phyloP scores from a whole-genome alignment of 306 rosid species.

The Lablab purpureus region DNA sequence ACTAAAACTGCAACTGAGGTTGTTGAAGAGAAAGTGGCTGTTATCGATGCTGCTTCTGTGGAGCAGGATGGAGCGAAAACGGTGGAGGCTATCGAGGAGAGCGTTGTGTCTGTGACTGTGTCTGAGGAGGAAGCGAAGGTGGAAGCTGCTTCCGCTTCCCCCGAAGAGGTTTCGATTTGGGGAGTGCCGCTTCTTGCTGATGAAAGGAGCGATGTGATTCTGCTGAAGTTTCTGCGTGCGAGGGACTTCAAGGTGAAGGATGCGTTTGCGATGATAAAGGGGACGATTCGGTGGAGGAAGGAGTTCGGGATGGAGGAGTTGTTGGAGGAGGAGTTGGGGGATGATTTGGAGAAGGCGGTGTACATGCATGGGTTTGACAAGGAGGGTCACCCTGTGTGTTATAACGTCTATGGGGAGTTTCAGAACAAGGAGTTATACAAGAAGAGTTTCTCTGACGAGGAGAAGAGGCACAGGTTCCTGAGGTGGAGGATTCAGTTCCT shows the following conservation, averaged over 20 bases:
- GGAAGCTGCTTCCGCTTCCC: slow-evolving; percentile 4
- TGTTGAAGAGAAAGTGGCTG: slow-evolving; percentile 16
- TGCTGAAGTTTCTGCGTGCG: slow-evolving; percentile 73
- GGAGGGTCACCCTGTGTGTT: slow-evolving; percentile 83
- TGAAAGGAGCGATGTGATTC: slow-evolving; percentile 66
- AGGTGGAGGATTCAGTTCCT: slow-evolving; percentile 72
- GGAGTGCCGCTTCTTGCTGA: slow-evolving; percentile 68
- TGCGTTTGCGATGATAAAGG: slow-evolving; percentile 69
- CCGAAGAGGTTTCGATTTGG: slow-evolving; percentile 67
- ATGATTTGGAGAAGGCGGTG: slow-evolving; percentile 57
- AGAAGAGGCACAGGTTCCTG: slow-evolving; percentile 62
- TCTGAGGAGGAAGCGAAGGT: neutral
- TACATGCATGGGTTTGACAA: slow-evolving; percentile 70
- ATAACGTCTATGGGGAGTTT: slow-evolving; percentile 68
- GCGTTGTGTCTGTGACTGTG: slow-evolving; percentile 54
- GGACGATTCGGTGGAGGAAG: slow-evolving; percentile 74
- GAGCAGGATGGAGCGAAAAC: slow-evolving; percentile 74
- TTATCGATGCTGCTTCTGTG: neutral
- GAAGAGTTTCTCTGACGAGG: slow-evolving; percentile 68
- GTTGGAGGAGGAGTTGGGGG: slow-evolving; percentile 53
- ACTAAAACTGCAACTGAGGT: slow-evolving; percentile 31
- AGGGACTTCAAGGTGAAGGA: slow-evolving; percentile 78
- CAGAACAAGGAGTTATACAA: slow-evolving; percentile 66
- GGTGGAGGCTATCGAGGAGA: slow-evolving; percentile 71
- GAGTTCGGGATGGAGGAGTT: slow-evolving; percentile 63